These are phyloP conservation scores for Citrus australasica DNA, from an alignment of 345 rosid genomes.

Conservation along the genomic window DNA sequence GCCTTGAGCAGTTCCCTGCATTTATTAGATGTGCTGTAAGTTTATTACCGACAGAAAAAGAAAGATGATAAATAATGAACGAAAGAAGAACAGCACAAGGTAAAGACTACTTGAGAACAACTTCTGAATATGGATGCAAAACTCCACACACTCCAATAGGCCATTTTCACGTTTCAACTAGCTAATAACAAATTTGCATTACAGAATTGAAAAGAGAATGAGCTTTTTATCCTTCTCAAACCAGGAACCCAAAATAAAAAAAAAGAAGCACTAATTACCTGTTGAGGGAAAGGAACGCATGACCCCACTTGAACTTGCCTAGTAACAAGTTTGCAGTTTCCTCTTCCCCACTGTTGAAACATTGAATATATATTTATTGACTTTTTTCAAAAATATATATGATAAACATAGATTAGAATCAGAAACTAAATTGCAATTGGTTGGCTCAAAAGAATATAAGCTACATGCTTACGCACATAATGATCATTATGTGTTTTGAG, in stretches of 20 bases:
- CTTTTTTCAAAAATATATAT: not conserved
- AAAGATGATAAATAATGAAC: not conserved
- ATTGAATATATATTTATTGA: not conserved
- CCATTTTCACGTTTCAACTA: not conserved
- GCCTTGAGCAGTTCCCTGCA: constrained; percentile 83
- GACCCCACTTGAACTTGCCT: constrained; percentile 98
- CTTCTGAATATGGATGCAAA: not conserved
- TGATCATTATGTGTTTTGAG: not conserved
- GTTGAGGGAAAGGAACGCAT: constrained; percentile 90
- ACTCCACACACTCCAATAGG: not conserved
- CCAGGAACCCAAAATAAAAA: no score
- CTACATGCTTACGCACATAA: not conserved
- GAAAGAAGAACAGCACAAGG: not conserved
- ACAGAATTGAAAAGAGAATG: not conserved
- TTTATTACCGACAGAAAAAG: not conserved
- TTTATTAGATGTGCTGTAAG: constrained; percentile 9
- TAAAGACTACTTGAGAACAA: not conserved
- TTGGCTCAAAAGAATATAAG: not conserved
- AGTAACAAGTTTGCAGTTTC: constrained; percentile 78
- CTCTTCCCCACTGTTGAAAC: constrained; percentile 70
- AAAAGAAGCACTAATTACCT: constrained; percentile 35
- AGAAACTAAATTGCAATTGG: not conserved
- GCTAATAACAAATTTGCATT: not conserved
- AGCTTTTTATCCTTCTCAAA: not conserved
- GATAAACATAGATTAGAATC: not conserved